Evolutionary conservation across 2,329 filamentous ascomycete genomes (phyloP), one percentile per base, ranked within the genome.

Genomic region (Cercospora citrullina): DNA sequence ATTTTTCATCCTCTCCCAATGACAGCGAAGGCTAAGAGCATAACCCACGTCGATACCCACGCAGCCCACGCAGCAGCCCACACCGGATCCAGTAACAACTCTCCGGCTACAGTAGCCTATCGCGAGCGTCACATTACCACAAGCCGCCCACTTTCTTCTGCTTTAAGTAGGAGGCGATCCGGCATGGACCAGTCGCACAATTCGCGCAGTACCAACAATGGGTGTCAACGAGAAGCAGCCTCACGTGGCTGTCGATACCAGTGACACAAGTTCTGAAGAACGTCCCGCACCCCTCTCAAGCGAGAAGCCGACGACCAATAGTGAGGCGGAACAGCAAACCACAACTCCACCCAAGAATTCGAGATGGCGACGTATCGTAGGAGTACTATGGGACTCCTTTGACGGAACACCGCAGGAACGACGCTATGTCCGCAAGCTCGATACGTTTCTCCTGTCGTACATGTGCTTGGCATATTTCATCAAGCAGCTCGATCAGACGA

Each of bases 401-500:
- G 65, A 67, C 23, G 65, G 65, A 21, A 21, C 65, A n/a, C 65
- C 65, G n/a, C 51, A 60, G 42, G 65, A 67, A 26, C 60, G 65
- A 36, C 55, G 65, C 23, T 67, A 67, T 23, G 61, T 67, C 9
- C 65, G 62, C 30, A 65, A 68, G 26, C 66, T 68, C 21, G 66
- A 68, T 30, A 65, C 61, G 0, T 65, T 64, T 14, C 57, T 68
- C 26, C 23, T 68, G 2, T 67, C 66, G 23, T 64, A 64, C 39
- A 68, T 65, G 62, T 68, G 66, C 36, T 39, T 68, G 16, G 66
- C 62, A 5, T 68, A 68, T 16, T 68, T 65, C 18, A 68, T 68
- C 66, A 68, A 68, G 36, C 66, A 68, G 18, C 39, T 68, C 39
- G 66, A 65, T 33, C 66, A 68, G 23, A 68, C 61, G 6, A 68